Conservation (phyloP, 139 green algal species). For the Nannochloris sp. region DNA sequence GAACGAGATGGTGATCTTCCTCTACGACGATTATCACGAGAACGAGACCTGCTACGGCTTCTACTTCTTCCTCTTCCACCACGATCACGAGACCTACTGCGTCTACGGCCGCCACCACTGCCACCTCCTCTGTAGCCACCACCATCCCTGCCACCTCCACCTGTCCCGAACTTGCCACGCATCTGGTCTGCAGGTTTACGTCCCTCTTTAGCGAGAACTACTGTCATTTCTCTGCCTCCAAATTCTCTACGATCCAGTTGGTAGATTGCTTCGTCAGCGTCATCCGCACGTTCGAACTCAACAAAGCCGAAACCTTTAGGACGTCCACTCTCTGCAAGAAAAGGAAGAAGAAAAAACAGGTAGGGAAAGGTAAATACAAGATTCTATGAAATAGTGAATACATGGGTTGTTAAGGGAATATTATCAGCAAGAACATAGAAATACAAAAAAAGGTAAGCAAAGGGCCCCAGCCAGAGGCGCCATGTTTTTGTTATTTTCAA, state of each 20-base stretch:
- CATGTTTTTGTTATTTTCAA: too few relatives aligned
- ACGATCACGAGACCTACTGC: not conserved
- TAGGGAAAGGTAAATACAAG: too few relatives aligned
- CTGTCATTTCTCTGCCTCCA: conserved; percentile 45
- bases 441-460: too few relatives aligned
- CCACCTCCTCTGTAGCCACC: not conserved
- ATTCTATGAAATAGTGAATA: too few relatives aligned
- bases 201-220: conserved; percentile 25
- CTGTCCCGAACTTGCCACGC: not conserved
- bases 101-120: not conserved
- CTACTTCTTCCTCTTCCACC: not conserved
- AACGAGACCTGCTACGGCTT: not conserved
- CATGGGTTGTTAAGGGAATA: too few relatives aligned
- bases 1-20: not conserved
- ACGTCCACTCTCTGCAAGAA: conserved; percentile 34
- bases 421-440: too few relatives aligned
- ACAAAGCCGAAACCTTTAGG: conserved; percentile 78
- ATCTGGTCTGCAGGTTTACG: not conserved
- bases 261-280: conserved; percentile 72
- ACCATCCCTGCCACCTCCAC: not conserved
- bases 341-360: not conserved
- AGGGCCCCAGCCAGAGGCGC: too few relatives aligned
- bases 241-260: conserved; percentile 49
- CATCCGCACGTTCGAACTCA: conserved; percentile 61
- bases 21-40: not conserved